These are phyloP conservation scores for Ascoidea asiatica DNA, from an alignment of 805 yeast species.

Conservation along the genomic window DNA sequence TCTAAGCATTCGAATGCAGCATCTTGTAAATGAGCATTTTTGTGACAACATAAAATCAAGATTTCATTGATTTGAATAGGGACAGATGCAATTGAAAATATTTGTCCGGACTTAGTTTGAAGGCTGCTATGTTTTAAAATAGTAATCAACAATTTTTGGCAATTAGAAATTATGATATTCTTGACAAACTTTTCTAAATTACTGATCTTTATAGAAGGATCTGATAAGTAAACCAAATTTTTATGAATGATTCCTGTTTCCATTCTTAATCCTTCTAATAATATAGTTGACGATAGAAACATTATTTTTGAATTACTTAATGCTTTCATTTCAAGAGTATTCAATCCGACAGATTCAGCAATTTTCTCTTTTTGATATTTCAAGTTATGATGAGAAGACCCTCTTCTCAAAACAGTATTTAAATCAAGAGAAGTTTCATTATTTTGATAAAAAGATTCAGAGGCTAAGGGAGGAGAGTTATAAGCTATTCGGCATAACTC, in stretches of 20 bases:
- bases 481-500: conserved; percentile 65
- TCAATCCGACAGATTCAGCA: conserved; percentile 27
- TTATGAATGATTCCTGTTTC: conserved; percentile 72
- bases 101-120: conserved; percentile 25
- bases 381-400: conserved; percentile 71
- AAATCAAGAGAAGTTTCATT: conserved; percentile 87
- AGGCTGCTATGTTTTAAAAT: not conserved
- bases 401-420: conserved; percentile 81
- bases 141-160: conserved; percentile 1
- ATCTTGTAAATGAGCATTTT: conserved; percentile 60
- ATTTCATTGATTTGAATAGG: conserved; percentile 61
- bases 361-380: conserved; percentile 59
- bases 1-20: conserved; percentile 73
- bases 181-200: conserved; percentile 52
- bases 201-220: conserved; percentile 62
- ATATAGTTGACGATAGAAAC: conserved; percentile 73
- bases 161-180: conserved; percentile 3
- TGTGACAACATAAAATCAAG: conserved; percentile 62
- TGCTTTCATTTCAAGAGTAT: conserved; percentile 25
- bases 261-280: conserved; percentile 70
- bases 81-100: conserved; percentile 15
- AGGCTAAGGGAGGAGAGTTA: conserved; percentile 78
- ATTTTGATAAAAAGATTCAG: conserved; percentile 66
- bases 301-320: conserved; percentile 45
- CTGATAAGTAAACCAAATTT: conserved; percentile 69